Evolutionary conservation across 306 rosid genomes (phyloP).

Genomic region (Heteromeles arbutifolia): DNA sequence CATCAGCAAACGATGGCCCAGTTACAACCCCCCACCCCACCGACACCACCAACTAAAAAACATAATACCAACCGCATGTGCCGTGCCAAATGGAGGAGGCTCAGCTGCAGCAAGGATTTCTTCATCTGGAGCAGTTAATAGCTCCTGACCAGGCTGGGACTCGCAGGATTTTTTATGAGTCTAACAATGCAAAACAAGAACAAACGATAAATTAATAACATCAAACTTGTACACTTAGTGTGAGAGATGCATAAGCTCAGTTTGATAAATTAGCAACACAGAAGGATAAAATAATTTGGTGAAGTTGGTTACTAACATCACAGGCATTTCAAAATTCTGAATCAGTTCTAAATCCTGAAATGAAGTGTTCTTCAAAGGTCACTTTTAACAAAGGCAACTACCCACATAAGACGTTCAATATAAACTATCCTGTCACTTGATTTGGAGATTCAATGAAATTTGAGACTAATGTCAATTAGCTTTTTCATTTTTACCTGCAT

Average conservation of each 20-base stretch:
- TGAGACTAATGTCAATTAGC: constrained; percentile 2
- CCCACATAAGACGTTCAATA: neutral
- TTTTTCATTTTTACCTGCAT: constrained; percentile 66
- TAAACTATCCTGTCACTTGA: neutral
- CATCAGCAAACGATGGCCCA: neutral
- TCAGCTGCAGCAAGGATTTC: constrained; percentile 40
- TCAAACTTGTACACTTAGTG: neutral
- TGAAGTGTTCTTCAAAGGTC: neutral
- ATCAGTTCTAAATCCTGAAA: neutral
- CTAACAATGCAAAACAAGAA: constrained; percentile 32
- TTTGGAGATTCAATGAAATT: constrained; percentile 6
- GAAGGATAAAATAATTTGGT: neutral
- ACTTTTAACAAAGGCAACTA: neutral
- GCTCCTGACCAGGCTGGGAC: constrained; percentile 26
- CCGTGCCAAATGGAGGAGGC: constrained; percentile 64
- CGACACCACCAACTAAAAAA: neutral
- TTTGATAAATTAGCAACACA: neutral
- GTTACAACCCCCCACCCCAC: neutral
- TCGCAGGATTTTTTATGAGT: constrained; percentile 53
- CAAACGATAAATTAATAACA: neutral
- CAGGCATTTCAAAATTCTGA: neutral
- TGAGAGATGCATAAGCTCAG: neutral
- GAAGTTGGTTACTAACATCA: neutral
- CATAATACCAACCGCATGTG: constrained; percentile 52
- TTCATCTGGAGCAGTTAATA: constrained; percentile 29